These are phyloP conservation scores for Pleurotus ostreatus DNA, from an alignment of 768 basidiomycete genomes.

Conservation along the genomic window DNA sequence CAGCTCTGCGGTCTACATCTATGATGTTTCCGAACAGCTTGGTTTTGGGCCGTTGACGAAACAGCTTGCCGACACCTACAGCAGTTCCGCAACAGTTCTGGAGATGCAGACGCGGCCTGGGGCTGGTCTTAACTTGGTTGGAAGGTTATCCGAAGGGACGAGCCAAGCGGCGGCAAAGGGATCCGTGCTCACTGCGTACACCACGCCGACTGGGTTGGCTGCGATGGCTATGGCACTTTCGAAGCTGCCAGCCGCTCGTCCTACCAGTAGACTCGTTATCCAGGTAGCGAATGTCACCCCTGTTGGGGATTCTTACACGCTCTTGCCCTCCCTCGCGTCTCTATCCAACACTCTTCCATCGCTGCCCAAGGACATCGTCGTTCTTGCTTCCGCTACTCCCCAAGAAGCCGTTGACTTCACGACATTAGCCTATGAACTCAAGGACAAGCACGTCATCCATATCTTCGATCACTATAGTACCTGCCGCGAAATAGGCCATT, in stretches of 20 bases:
- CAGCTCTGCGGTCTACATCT: constrained; percentile 73
- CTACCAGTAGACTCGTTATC: constrained; percentile 68
- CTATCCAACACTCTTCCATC: constrained; percentile 56
- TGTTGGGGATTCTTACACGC: constrained; percentile 58
- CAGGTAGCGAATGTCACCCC: constrained; percentile 78
- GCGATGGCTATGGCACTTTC: constrained; percentile 78
- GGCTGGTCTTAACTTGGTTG: constrained; percentile 76
- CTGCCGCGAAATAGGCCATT: constrained; percentile 69
- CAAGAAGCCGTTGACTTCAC: constrained; percentile 81
- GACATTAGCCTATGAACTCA: constrained; percentile 66
- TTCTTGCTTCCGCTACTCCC: constrained; percentile 81
- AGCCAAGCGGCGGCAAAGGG: constrained; percentile 60
- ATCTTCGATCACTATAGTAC: constrained; percentile 86
- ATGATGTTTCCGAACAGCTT: constrained; percentile 80
- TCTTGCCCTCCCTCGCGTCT: constrained; percentile 75
- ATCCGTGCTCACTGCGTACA: constrained; percentile 71
- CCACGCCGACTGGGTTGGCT: constrained; percentile 78
- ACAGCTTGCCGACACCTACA: constrained; percentile 47
- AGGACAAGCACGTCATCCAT: constrained; percentile 72
- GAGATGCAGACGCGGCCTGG: constrained; percentile 80
- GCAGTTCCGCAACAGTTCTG: constrained; percentile 50
- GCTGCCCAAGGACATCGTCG: constrained; percentile 61
- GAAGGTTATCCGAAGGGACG: constrained; percentile 76
- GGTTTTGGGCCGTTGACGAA: constrained; percentile 76
- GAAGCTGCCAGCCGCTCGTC: constrained; percentile 60